phyloP scores from a whole-genome alignment of 768 basidiomycete genomes.

The Suillus alpinus region DNA sequence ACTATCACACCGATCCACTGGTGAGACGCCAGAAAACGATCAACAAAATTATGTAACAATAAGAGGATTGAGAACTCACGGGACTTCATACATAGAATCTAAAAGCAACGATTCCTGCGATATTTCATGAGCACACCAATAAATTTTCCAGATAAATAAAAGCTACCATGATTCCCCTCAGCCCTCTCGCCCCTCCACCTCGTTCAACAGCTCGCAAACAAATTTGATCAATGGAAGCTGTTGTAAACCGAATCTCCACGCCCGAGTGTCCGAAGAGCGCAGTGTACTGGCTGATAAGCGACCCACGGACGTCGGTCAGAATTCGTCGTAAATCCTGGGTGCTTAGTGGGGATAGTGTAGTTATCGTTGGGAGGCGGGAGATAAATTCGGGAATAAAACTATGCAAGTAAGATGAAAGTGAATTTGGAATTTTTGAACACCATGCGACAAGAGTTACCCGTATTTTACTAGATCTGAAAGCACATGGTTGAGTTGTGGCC shows the following conservation, averaged over 20 bases:
- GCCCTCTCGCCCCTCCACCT: slow-evolving; percentile 87
- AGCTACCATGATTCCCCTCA: slow-evolving; percentile 82
- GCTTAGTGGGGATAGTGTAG: slow-evolving; percentile 77
- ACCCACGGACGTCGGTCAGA: slow-evolving; percentile 88
- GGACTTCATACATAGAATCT: slow-evolving; percentile 91
- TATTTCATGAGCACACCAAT: slow-evolving; percentile 2
- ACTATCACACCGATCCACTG: slow-evolving; percentile 63
- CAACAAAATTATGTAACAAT: slow-evolving; percentile 1
- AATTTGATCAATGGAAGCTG: slow-evolving; percentile 74
- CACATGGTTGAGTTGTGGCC: slow-evolving; percentile 1
- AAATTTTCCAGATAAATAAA: not conserved
- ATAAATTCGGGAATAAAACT: slow-evolving; percentile 96
- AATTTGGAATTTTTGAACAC: not conserved
- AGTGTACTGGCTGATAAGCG: slow-evolving; percentile 86
- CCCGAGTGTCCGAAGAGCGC: slow-evolving; percentile 82
- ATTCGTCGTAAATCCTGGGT: slow-evolving; percentile 84
- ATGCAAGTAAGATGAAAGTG: not conserved
- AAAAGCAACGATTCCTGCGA: slow-evolving; percentile 75
- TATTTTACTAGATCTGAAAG: slow-evolving; percentile 76
- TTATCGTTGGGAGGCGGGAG: slow-evolving; percentile 89
- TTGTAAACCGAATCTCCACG: slow-evolving; percentile 85
- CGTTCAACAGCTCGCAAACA: slow-evolving; percentile 75
- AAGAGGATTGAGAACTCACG: slow-evolving; percentile 52
- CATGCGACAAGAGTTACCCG: slow-evolving; percentile 44
- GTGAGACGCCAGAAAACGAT: slow-evolving; percentile 6